Percentiles rank a stretch among this genome's conserved stretches.
phyloP scores from a whole-genome alignment of 805 yeast genomes.

The Metschnikowia lachancei region DNA sequence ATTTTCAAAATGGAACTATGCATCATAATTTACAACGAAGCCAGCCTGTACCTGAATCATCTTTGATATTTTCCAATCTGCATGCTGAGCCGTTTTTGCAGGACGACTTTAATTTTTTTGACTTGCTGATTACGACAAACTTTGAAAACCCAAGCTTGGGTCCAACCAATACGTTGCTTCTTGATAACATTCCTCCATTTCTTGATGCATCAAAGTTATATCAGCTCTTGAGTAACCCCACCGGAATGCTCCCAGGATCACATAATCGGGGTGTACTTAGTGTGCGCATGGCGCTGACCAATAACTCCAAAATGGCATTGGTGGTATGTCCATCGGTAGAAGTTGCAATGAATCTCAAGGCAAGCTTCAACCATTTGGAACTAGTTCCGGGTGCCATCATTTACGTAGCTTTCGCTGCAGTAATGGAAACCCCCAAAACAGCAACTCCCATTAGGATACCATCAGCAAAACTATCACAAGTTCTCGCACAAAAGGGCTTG shows the following conservation, averaged over 20 bases:
- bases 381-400: slow-evolving; percentile 75
- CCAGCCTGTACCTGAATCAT: slow-evolving; percentile 2
- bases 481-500: not conserved
- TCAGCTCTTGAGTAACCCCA: slow-evolving; percentile 32
- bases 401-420: slow-evolving; percentile 80
- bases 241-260: slow-evolving; percentile 38
- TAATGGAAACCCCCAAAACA: slow-evolving; percentile 32
- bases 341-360: slow-evolving; percentile 74
- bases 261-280: slow-evolving; percentile 68
- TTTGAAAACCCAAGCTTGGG: slow-evolving; percentile 67
- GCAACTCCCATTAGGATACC: not conserved
- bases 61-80: slow-evolving; percentile 2
- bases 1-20: not conserved
- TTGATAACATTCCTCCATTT: slow-evolving; percentile 79
- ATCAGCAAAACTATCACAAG: not conserved
- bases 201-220: slow-evolving; percentile 47
- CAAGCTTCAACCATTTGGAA: slow-evolving; percentile 77
- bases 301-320: slow-evolving; percentile 35
- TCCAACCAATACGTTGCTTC: slow-evolving; percentile 73
- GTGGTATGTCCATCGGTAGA: slow-evolving; percentile 73
- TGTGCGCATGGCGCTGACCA: slow-evolving; percentile 33
- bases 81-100: slow-evolving; percentile 25
- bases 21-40: not conserved
- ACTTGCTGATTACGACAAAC: slow-evolving; percentile 63
- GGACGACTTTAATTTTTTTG: slow-evolving; percentile 62